Conservation (phyloP, 1,284 basidiomycete genomes). For the Meira miltonrushii region DNA sequence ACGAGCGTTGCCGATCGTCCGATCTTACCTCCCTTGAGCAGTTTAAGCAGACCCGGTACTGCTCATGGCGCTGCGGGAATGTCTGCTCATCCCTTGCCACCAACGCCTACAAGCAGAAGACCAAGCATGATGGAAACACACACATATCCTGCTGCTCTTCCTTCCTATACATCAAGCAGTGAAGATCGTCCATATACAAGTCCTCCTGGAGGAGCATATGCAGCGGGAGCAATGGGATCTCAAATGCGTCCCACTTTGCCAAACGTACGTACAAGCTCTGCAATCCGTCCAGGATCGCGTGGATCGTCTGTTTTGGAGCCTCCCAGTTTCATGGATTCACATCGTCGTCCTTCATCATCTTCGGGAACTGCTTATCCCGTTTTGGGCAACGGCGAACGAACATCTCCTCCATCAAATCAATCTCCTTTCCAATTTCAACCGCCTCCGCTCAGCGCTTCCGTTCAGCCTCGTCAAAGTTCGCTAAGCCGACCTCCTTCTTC, state of each 20-base stretch:
- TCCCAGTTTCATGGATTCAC: not conserved
- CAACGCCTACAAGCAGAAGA: not conserved
- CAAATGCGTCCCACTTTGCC: not conserved
- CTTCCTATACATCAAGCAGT: not conserved
- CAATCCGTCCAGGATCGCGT: conserved; percentile 4
- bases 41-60: conserved; percentile 36
- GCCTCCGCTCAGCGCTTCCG: conserved; percentile 4
- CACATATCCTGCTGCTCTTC: not conserved
- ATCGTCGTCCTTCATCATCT: conserved; percentile 12
- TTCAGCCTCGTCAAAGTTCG: not conserved
- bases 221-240: not conserved
- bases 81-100: not conserved
- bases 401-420: conserved; percentile 16
- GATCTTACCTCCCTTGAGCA: conserved; percentile 33
- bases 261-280: not conserved
- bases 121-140: not conserved
- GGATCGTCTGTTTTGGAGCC: not conserved
- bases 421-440: conserved; percentile 18
- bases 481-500: conserved; percentile 3
- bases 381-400: conserved; percentile 20
- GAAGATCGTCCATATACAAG: conserved; percentile 3
- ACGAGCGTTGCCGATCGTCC: conserved; percentile 31
- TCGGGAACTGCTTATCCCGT: conserved; percentile 20
- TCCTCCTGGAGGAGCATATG: not conserved
- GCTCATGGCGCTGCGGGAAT: not conserved